Conservation (phyloP, 352 stramenopile genomes). For the Phytophthora pistaciae region DNA sequence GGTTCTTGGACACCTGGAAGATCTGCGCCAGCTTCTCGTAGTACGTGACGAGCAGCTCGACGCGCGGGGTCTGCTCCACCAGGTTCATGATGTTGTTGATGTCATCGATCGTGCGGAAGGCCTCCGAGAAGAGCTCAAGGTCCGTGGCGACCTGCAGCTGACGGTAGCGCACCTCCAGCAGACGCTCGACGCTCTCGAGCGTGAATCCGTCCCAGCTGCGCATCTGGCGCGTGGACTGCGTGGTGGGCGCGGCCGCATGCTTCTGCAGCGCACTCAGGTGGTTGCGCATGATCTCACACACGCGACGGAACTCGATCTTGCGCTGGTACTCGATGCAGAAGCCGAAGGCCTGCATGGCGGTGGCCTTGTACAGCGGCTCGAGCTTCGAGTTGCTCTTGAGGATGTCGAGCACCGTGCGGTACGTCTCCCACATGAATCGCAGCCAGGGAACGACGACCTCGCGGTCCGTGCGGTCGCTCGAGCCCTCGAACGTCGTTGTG, state of each 20-base stretch:
- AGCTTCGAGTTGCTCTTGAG: constrained; percentile 97
- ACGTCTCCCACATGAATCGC: constrained; percentile 98
- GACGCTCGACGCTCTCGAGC: constrained; percentile 95
- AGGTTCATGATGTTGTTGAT: constrained; percentile 98
- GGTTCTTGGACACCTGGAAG: constrained; percentile 97
- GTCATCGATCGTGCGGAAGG: constrained; percentile 99
- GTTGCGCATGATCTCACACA: constrained; percentile 98
- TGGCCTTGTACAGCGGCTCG: constrained; percentile 80
- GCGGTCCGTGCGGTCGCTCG: constrained; percentile 95
- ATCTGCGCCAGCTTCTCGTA: constrained; percentile 98
- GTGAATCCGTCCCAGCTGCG: constrained; percentile 97
- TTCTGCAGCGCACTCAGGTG: constrained; percentile 97
- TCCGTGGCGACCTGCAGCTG: constrained; percentile 96
- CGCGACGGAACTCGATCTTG: constrained; percentile 96
- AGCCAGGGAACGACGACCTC: constrained; percentile 93
- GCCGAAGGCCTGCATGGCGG: constrained; percentile 83
- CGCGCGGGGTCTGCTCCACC: constrained; percentile 90
- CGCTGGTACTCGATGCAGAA: constrained; percentile 90
- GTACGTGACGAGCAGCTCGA: constrained; percentile 97
- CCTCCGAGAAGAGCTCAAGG: constrained; percentile 97
- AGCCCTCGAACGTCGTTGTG: constrained; percentile 96
- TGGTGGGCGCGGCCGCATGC: constrained; percentile 81
- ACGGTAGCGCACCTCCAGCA: constrained; percentile 97
- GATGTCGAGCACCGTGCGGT: constrained; percentile 98
- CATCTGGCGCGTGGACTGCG: constrained; percentile 85